Evolutionary conservation across 2,329 filamentous ascomycete species (phyloP), one percentile per base, ranked within the genome.

Genomic region (Chrysoporthe puriensis): DNA sequence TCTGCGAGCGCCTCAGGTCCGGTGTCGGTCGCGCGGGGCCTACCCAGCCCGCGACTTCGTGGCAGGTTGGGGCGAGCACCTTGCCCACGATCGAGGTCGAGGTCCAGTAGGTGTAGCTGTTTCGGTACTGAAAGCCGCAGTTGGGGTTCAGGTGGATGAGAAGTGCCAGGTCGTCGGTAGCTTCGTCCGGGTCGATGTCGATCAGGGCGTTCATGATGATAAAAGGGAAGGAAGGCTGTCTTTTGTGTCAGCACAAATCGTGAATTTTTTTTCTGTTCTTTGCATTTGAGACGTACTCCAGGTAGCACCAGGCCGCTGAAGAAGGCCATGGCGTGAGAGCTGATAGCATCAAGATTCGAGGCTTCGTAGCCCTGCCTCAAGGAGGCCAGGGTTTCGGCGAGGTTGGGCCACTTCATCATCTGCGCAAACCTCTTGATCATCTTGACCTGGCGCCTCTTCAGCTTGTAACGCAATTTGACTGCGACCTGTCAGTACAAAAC

Each of bases 171-270:
- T 88, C 81, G 70, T 90, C 86, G 5, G 86, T 88, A 3, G 88
- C 88, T 4, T 84, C 84, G 74, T 92, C 90, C 1, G 88, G 88
- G 73, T 93, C 91, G 72, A 91, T 87, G 75, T 93, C 91, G 71
- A 93, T 88, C 56, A 94, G 82, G 4, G 90, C 86, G 75, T 93
- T 93, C 90, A 94, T 93, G 58, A 92, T 88, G 48, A 93, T 84
- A 78, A 91, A 94, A 2, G 91, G 90, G 58, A 92, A 87, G 0
- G 86, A 88, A 4, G 84, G 79, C 84, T 86, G 68, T 50, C 44
- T 44, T 16, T 34, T 16, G 36, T 42, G 58, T 64, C 36, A 66
- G 48, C 46, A 26, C 43, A 43, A 16, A 42, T 52, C 40, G 18
- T 7, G 14, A 62, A 21, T n/a, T 44, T 8, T 44, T 8, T 16